These are phyloP conservation scores for Flaveria bidentis DNA, from an alignment of 129 eudicot species.

Conservation along the genomic window DNA sequence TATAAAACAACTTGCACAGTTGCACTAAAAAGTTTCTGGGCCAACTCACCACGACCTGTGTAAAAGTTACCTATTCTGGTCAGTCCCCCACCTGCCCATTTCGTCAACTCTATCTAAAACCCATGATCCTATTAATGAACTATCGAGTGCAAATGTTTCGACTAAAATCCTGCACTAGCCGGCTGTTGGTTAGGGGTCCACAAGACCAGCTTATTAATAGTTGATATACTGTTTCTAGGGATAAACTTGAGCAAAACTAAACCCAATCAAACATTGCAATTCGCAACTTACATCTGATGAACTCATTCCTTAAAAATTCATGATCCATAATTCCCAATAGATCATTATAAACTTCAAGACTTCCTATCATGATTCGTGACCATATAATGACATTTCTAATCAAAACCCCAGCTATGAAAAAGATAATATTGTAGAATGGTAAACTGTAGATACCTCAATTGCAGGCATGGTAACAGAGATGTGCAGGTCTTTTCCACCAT, in stretches of 20 bases:
- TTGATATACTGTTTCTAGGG: neutral
- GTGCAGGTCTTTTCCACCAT: conserved; percentile 63
- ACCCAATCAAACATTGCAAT: neutral
- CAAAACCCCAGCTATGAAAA: neutral
- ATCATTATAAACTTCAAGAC: neutral
- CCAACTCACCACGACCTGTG: neutral
- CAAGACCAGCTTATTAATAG: neutral
- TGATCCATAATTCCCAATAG: neutral
- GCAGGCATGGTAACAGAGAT: conserved; percentile 77
- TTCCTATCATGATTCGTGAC: neutral
- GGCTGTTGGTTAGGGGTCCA: neutral
- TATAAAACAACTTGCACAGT: neutral
- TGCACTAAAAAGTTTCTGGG: neutral
- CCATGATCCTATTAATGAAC: neutral
- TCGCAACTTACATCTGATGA: neutral
- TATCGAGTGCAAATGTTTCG: neutral
- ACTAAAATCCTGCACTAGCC: neutral
- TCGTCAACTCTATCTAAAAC: neutral
- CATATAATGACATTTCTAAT: neutral
- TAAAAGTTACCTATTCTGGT: neutral
- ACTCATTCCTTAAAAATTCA: neutral
- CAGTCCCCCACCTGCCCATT: neutral
- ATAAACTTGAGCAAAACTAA: neutral
- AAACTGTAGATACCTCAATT: conserved; percentile 51
- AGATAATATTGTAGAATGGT: neutral